Conservation (phyloP, 257 asterid species). For the Jacaranda mimosifolia region DNA sequence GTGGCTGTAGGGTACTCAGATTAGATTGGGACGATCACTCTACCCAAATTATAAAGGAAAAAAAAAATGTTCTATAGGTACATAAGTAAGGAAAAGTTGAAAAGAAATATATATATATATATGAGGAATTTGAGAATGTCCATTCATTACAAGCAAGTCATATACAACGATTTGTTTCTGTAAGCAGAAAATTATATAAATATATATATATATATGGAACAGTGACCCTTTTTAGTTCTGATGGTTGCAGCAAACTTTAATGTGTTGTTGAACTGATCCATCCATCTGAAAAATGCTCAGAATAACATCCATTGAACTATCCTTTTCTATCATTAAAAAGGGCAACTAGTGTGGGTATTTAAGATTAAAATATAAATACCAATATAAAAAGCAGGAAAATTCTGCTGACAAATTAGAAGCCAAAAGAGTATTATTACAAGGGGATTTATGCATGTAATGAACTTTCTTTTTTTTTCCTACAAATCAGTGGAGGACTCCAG, state of each 20-base stretch:
- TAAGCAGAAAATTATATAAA: background rate
- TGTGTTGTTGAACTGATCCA: conserved; percentile 63
- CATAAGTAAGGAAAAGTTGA: no score
- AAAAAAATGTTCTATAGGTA: no score
- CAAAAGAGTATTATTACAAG: conserved; percentile 21
- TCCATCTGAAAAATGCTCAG: conserved; percentile 39
- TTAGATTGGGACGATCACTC: no score
- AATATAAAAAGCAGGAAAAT: conserved; percentile 17
- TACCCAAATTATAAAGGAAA: no score
- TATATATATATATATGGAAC: background rate
- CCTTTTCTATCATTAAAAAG: conserved; percentile 31
- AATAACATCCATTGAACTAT: conserved; percentile 37
- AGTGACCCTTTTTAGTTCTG: conserved; percentile 40
- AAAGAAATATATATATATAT: background rate
- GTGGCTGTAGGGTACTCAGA: no score
- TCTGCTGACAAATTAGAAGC: conserved; percentile 1
- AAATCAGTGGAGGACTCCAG: background rate
- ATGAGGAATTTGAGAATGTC: background rate
- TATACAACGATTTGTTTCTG: background rate
- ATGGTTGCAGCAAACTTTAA: conserved; percentile 62
- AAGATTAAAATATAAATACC: background rate
- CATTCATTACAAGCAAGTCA: conserved; percentile 24
- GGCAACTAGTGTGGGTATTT: conserved; percentile 9
- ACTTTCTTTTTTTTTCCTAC: background rate
- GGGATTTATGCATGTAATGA: background rate